These are phyloP conservation scores for Mesembryanthemum crystallinum DNA, from an alignment of 148 eudicot species.

Conservation along the genomic window DNA sequence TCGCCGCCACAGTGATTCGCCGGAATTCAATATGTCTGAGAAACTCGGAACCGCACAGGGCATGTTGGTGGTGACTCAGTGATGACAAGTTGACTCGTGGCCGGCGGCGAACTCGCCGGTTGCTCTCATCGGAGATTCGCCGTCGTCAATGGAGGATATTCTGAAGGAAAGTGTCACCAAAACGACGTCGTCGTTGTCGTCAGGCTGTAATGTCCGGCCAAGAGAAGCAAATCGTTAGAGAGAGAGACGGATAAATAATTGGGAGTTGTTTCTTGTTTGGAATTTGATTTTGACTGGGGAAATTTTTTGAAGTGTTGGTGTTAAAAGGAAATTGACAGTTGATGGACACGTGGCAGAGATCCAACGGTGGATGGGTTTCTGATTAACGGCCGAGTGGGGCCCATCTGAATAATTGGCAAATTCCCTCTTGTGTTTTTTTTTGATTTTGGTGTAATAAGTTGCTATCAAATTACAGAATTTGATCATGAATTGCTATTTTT, in stretches of 20 bases:
- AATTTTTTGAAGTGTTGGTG: background rate
- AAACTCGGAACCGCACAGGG: slow-evolving; percentile 9
- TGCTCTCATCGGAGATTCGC: background rate
- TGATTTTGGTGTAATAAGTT: too few species aligned
- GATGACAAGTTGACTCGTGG: slow-evolving; percentile 19
- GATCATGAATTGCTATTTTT: too few species aligned
- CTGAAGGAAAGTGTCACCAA: background rate
- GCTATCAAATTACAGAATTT: too few species aligned
- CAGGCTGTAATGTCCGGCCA: slow-evolving; percentile 4
- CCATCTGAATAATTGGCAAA: background rate
- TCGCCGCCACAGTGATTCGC: slow-evolving; percentile 20
- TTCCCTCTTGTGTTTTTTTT: too few species aligned
- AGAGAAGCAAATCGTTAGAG: background rate
- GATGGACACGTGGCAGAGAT: background rate
- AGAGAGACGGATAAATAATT: too few species aligned
- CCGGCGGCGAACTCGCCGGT: slow-evolving; percentile 3
- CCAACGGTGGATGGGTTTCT: background rate
- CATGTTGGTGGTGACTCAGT: slow-evolving; percentile 17
- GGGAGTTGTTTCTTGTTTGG: background rate
- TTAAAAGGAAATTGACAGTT: too few species aligned
- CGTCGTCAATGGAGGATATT: background rate
- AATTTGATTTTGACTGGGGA: background rate
- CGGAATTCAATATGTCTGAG: background rate
- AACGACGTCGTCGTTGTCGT: slow-evolving; percentile 6
- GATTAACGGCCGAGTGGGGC: slow-evolving; percentile 6